Base-by-base conservation (phyloP, 495 filamentous ascomycete species). In the Tuber indicum region DNA sequence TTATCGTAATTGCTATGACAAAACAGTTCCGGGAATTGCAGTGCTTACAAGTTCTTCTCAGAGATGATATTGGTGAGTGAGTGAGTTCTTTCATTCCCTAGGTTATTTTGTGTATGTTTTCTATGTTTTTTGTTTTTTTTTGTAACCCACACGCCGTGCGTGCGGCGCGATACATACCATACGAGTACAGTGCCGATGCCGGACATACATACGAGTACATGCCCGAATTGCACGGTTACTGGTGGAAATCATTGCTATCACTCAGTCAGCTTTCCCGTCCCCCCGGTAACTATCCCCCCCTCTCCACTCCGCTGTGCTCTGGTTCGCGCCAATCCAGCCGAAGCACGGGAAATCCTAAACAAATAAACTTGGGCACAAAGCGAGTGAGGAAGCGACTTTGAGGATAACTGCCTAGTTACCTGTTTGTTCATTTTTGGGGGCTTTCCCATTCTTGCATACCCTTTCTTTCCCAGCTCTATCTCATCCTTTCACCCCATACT, bases 11-110 rank as follows among this genome's bases (percentile, higher is more conserved):
- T 76, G 72, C 72, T 75, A 80, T 80, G 78, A 80, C 78, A 74
- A 80, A 80, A 70, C 78, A 80, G 69, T 79, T 80, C 52, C 78
- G 74, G 49, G 78, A 80, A 32, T 74, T 80, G 42, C 78, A 80
- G 74, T 80, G 78, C 36, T 72, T 80, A 74, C 78, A 76, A n/a
- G 78, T 80, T 47, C 78, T 80, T 49, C 74, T 80, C 39, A 77
- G 75, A 41, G 74, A 80, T 77, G 78, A 80, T 73, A 80, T 80
- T 76, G 78, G 78, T 80, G 79, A 76, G 78, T 72, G 26, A 12
- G 26, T 66, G 26, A 36, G 32, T 36, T 66, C 5, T 66, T 36
- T 66, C 26, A 32, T 66, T 14, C 26, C 32, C 7, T 26, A 3
- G 23, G 2, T 26, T 12, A 58, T 58, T 58, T 58, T 58, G 52